Percentiles rank a stretch among this genome's conserved stretches.
Conservation (phyloP, 1,284 basidiomycete genomes). For the Leccinum griseonigrum region DNA sequence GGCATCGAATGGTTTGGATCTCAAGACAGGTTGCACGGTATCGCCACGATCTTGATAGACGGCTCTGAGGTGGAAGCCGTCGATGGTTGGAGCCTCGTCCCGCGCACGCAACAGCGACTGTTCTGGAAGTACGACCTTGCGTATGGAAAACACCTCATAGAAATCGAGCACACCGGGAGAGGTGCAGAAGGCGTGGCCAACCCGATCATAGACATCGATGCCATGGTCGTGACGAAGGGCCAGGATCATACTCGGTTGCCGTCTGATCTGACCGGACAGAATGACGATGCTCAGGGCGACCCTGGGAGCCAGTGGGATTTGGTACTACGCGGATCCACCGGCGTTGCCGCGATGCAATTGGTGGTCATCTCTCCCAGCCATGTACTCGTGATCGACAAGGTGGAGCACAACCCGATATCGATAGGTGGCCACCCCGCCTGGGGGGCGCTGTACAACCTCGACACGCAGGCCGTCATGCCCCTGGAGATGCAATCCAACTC, state of each 20-base stretch:
- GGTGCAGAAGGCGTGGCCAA: conserved; percentile 36
- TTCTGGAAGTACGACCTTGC: conserved; percentile 60
- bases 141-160: conserved; percentile 56
- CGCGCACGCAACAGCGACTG: conserved; percentile 56
- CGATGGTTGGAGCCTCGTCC: conserved; percentile 44
- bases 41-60: conserved; percentile 58
- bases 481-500: conserved; percentile 74
- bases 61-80: conserved; percentile 44
- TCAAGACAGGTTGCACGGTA: conserved; percentile 51
- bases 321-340: conserved; percentile 20
- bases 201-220: conserved; percentile 55
- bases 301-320: conserved; percentile 43
- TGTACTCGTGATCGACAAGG: conserved; percentile 77
- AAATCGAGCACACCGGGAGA: conserved; percentile 55
- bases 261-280: neutral
- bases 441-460: conserved; percentile 71
- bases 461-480: conserved; percentile 60
- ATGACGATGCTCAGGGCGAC: neutral
- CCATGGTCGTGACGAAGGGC: conserved; percentile 60
- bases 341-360: conserved; percentile 29
- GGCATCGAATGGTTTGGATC: conserved; percentile 78
- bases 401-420: conserved; percentile 78
- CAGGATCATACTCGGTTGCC: conserved; percentile 9
- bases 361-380: conserved; percentile 68
- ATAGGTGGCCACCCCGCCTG: conserved; percentile 76